Base-by-base conservation (phyloP, 768 basidiomycete genomes). In the Leccinum aurantiacum region DNA sequence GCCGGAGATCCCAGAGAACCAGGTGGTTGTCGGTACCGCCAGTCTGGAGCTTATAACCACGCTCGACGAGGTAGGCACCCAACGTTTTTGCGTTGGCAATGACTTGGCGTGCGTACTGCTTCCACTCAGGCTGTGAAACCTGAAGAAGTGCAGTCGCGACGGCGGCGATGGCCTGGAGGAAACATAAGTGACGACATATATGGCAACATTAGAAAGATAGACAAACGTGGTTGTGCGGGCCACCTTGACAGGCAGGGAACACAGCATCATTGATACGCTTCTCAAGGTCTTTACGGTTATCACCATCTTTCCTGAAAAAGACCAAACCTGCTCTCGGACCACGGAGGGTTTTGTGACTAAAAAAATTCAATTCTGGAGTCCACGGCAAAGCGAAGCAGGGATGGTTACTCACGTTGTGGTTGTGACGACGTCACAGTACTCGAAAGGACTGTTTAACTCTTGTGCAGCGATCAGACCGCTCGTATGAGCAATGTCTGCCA, bases 221-320 rank as follows among this genome's bases (percentile, higher is more conserved):
- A 75, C 86, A 58, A 58, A 91, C 91, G 79, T 99, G 95, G 81
- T 98, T 98, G 82, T 98, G 97, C 48, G 96, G 97, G 53, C 96
- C 97, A 77, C 97, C 97, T 79, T 98, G 97, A 84, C 97, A 98
- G 37, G 97, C 96, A 59, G 97, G 97, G 88, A 99, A 99, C 64
- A 99, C 96, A 53, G 97, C 95, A 46, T 96, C 92, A 74, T 98
- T 98, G 69, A 99, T 87, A 59, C 95, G 90, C 77, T 93, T 93
- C 83, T 98, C 97, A 49, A 99, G 85, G 67, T 98, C 96, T 68
- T 84, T 78, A 27, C 85, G 77, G 60, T 87, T 82, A 70, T 90
- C 84, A 67, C 87, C 86, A 73, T 96, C 94, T 77, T 90, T 97
- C 76, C 91, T 86, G 88, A 96, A 99, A 85, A 99, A 99, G 80